Evolutionary conservation across 345 rosid species (phyloP), one percentile per base, ranked within the genome.

Genomic region (Dimocarpus longan): DNA sequence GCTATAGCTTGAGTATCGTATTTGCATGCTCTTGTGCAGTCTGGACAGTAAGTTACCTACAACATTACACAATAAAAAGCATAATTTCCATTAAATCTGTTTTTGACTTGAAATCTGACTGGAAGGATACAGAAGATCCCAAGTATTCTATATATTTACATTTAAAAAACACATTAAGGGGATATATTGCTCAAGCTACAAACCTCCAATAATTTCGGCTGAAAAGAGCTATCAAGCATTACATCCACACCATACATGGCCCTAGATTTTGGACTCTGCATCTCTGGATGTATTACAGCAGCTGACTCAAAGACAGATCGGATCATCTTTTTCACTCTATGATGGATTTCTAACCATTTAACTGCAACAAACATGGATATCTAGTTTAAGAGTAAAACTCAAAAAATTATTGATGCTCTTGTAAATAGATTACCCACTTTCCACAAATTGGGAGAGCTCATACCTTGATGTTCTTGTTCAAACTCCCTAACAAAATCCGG

Each of bases 1-100:
- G 71, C 50, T 48, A 93, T 40, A n/a, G 88, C 81, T 76, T 82
- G 76, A 21, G 83, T 84, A 80, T 92, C 93, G 69, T 93, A 94
- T 74, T 87, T 90, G 91, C 98, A 94, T n/a, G 95, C 97, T 83
- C 97, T 89, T 80, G 86, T 86, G 79, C 97, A 94, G 84, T 93
- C 99, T 18, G 98, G 99, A 81, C 98, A 96, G 84, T 90, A 96
- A 3, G 98, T 94, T 32, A 93, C 94, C 99, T 94, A 64, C 82
- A 83, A 19, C 11, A n/a, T 37, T 11, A 52, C 22, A 40, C 39
- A n/a, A 50, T 13, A 64, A 16, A 22, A 50, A 5, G 40, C 13
- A 57, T 43, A 16, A 44, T 24, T 74, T 60, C 48, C 42, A 42
- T 64, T 40, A 26, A 19, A n/a, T 8, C 8, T 70, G 13, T n/a